phyloP scores from a whole-genome alignment of 257 asterid genomes.

The Oldenlandia corymbosa region DNA sequence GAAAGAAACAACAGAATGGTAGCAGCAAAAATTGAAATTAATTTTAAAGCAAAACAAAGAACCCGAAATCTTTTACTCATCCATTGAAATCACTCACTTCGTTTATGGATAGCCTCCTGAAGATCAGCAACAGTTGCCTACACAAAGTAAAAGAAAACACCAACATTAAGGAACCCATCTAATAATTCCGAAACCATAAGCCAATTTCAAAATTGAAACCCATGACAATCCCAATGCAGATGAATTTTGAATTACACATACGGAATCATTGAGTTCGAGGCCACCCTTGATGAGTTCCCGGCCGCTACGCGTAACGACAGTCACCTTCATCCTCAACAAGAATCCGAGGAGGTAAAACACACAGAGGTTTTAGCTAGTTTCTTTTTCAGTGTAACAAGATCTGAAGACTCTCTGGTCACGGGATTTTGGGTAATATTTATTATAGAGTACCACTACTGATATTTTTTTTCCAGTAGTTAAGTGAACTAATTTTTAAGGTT shows the following conservation, averaged over 20 bases:
- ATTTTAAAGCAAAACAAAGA: neutral
- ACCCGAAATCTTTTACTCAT: constrained; percentile 8
- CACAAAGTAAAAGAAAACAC: constrained; percentile 26
- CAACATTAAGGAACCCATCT: neutral
- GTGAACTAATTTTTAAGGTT: neutral
- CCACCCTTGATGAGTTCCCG: constrained; percentile 83
- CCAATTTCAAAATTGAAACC: neutral
- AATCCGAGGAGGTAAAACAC: neutral
- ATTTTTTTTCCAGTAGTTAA: too few species aligned
- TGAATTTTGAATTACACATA: constrained; percentile 34
- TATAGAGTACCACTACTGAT: neutral
- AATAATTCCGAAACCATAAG: neutral
- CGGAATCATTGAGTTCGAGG: constrained; percentile 66
- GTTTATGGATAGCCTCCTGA: constrained; percentile 78
- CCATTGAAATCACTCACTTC: constrained; percentile 51
- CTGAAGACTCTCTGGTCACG: neutral
- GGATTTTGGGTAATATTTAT: neutral
- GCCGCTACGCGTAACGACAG: constrained; percentile 76
- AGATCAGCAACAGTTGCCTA: constrained; percentile 93
- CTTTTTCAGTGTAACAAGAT: constrained; percentile 10
- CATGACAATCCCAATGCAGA: neutral
- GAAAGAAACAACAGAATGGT: neutral
- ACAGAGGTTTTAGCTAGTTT: neutral
- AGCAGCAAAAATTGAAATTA: constrained; percentile 1
- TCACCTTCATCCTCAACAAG: constrained; percentile 55